Evolutionary conservation across 257 asterid species (phyloP).

Genomic region (Penstemon davidsonii): DNA sequence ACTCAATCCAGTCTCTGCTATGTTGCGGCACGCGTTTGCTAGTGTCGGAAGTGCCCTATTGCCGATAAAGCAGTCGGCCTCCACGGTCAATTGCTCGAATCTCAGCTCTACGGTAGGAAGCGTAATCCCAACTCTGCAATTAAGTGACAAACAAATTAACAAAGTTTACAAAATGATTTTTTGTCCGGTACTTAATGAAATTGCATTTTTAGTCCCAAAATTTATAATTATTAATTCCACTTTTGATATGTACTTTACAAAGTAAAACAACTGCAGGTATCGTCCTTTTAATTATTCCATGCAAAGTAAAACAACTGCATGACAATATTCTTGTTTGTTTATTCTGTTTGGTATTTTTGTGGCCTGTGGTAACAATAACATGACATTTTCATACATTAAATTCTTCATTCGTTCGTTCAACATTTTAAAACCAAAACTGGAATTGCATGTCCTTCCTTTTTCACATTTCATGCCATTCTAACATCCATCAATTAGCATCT

Average conservation of each 20-base stretch:
- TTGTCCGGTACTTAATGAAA: no score
- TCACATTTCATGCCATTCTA: constrained; percentile 12
- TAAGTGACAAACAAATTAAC: no score
- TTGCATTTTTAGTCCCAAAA: no score
- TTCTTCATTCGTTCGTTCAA: neutral
- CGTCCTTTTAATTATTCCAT: constrained; percentile 23
- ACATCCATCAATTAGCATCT: constrained; percentile 23
- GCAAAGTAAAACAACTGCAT: constrained; percentile 8
- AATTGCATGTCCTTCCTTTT: neutral
- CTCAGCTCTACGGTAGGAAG: constrained; percentile 67
- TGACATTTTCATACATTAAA: neutral
- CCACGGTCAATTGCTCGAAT: constrained; percentile 50
- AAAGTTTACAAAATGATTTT: no score
- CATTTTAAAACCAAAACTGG: neutral
- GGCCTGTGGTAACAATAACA: no score
- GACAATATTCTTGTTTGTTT: constrained; percentile 15
- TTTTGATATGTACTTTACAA: neutral
- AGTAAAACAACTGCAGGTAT: neutral
- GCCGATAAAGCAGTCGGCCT: constrained; percentile 63
- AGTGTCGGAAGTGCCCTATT: constrained; percentile 69
- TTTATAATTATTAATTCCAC: no score
- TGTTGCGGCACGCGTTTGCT: constrained; percentile 51
- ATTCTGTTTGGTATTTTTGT: neutral
- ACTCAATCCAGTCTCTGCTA: constrained; percentile 44
- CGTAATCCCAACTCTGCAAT: constrained; percentile 58